Base-by-base conservation (phyloP, 768 basidiomycete species). In the Tricholoma bakamatsutake region DNA sequence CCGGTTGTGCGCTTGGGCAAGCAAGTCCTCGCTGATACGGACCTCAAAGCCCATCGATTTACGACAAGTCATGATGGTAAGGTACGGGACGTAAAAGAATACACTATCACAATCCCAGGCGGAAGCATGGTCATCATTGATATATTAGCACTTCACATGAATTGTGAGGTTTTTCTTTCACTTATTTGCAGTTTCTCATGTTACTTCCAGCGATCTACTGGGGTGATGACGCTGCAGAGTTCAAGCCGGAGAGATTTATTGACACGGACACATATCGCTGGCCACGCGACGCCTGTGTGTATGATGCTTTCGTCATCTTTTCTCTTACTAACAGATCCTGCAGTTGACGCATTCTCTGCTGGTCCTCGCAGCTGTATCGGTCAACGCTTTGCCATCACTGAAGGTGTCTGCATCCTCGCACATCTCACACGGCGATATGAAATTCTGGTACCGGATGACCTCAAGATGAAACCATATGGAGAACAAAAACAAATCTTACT, bases 241-340 rank as follows among this genome's bases (percentile, higher is more conserved):
- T 80, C 68, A 79, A 66, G 46, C 79, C 79, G 0, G 76, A 77
- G 45, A 73, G 77, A 0, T 82, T 81, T 62, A 69, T 82, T 27
- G 80, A 81, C 51, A 79, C 76, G 0, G 71, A 71, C 5, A 65
- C 70, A 1, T 80, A 81, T 53, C 69, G 70, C 30, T 82, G 79
- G 79, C 80, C 79, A 12, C 73, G 80, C 21, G 71, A 80, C 53
- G 79, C 77, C 12, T 80, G 78, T 78, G 54, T 45, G 77, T 50
- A 10, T 34, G 28, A 18, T 2, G 3, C 54, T 3, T 27, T 47
- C 50, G 17, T 35, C 12, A 17, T 42, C 17, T 39, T 42, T 42
- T 50, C 42, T 30, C 13, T 18, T 9, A 18, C 18, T 24, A n/a
- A 50, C 17, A 10, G n/a, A 40, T 39, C 10, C 47, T 51, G 18